These are phyloP conservation scores for Euphorbia peplus DNA, from an alignment of 345 rosid genomes.

Conservation along the genomic window DNA sequence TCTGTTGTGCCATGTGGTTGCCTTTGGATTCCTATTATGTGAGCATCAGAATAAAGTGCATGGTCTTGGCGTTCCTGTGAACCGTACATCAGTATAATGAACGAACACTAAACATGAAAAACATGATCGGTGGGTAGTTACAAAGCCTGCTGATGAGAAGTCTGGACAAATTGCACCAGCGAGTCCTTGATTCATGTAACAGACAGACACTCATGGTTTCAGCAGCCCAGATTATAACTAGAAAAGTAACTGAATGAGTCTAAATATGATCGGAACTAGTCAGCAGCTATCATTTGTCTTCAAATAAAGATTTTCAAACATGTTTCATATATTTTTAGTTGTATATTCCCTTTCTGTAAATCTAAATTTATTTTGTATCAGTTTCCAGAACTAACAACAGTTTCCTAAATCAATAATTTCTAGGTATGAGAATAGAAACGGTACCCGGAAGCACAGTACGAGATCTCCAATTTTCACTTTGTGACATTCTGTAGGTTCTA, in stretches of 20 bases:
- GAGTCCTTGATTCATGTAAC: background rate
- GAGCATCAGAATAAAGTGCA: slow-evolving; percentile 67
- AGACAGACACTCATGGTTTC: background rate
- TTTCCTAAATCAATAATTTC: background rate
- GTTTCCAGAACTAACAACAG: background rate
- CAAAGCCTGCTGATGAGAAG: background rate
- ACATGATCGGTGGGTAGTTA: background rate
- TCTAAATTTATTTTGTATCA: background rate
- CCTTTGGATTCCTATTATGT: slow-evolving; percentile 51
- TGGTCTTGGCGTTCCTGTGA: slow-evolving; percentile 55
- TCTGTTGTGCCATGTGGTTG: slow-evolving; percentile 37
- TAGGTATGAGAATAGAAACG: slow-evolving; percentile 4
- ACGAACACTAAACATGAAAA: no score
- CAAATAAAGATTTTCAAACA: no score
- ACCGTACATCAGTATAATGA: background rate
- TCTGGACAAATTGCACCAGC: no score
- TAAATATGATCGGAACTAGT: background rate
- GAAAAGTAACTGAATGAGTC: no score
- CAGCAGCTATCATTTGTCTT: background rate
- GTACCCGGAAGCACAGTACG: slow-evolving; percentile 74
- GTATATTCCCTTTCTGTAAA: background rate
- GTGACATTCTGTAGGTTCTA: slow-evolving; percentile 75
- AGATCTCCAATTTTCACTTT: slow-evolving; percentile 61
- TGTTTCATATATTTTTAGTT: background rate
- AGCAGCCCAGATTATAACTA: background rate